Evolutionary conservation across 2,329 filamentous ascomycete genomes (phyloP).

Genomic region (Alternaria triticina): DNA sequence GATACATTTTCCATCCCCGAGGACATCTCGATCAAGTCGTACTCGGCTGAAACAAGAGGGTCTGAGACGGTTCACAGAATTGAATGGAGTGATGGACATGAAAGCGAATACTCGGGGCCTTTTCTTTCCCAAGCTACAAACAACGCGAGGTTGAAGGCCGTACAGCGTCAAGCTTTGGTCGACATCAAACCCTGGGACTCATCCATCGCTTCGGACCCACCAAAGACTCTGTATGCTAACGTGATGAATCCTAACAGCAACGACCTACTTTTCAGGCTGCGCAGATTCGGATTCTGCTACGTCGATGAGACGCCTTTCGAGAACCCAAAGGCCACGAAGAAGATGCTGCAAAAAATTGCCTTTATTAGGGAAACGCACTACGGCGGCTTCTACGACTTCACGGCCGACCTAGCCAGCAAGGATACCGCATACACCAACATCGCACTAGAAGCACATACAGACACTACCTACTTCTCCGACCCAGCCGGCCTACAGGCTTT

Average conservation of each 20-base stretch:
- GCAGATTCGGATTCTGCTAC: constrained; percentile 76
- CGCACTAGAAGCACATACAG: constrained; percentile 83
- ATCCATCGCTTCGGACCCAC: constrained; percentile 51
- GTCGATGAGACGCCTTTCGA: constrained; percentile 68
- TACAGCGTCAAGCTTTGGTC: constrained; percentile 34
- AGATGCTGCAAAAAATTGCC: constrained; percentile 79
- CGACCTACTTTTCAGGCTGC: constrained; percentile 67
- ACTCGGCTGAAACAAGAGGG: constrained; percentile 2
- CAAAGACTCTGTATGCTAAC: constrained; percentile 48
- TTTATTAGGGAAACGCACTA: constrained; percentile 93
- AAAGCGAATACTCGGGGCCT: constrained; percentile 69
- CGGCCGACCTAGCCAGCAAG: constrained; percentile 83
- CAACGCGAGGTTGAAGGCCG: constrained; percentile 50
- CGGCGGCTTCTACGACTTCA: constrained; percentile 85
- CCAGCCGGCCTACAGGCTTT: constrained; percentile 91
- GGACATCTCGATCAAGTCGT: constrained; percentile 32
- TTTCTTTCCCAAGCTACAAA: constrained; percentile 59
- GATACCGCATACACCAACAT: constrained; percentile 92
- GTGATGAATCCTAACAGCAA: constrained; percentile 45
- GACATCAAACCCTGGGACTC: constrained; percentile 50
- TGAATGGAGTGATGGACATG: constrained; percentile 65
- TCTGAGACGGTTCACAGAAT: constrained; percentile 23
- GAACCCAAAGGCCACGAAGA: constrained; percentile 65
- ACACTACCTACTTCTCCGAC: constrained; percentile 95
- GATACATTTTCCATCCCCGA: constrained; percentile 65